Evolutionary conservation across 2,329 filamentous ascomycete genomes (phyloP).

Genomic region (Sarocladium brachiariae): DNA sequence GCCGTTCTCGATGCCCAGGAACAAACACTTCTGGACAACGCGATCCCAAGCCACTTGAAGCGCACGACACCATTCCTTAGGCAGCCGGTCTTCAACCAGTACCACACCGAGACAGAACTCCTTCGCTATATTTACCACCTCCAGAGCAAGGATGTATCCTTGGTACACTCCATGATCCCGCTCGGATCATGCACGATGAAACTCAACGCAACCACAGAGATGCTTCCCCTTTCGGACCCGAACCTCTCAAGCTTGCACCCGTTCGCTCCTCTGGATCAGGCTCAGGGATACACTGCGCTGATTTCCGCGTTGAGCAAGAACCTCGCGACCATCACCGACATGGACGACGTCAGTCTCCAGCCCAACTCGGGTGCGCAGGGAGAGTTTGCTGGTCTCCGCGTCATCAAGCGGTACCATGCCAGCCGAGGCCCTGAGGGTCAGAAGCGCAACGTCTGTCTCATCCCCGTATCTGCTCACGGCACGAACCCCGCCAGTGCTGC

Average conservation of each 20-base stretch:
- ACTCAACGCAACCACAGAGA: constrained; percentile 88
- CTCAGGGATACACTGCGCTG: constrained; percentile 62
- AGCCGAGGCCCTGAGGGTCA: constrained; percentile 33
- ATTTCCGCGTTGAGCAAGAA: constrained; percentile 68
- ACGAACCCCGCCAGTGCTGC: constrained; percentile 93
- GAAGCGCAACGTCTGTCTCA: constrained; percentile 85
- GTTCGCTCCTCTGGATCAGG: constrained; percentile 58
- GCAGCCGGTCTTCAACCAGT: constrained; percentile 88
- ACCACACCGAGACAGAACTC: constrained; percentile 93
- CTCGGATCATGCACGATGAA: constrained; percentile 98
- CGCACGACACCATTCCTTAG: constrained; percentile 72
- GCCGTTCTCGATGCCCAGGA: constrained; percentile 21
- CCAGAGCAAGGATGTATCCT: constrained; percentile 87
- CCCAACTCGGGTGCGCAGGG: constrained; percentile 96
- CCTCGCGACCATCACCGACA: constrained; percentile 77
- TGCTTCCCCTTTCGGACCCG: constrained; percentile 59
- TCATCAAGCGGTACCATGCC: constrained; percentile 75
- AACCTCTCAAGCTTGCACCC: constrained; percentile 63
- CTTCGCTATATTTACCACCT: constrained; percentile 90
- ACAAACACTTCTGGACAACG: constrained; percentile 26
- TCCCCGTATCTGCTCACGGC: constrained; percentile 90
- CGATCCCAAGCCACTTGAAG: constrained; percentile 53
- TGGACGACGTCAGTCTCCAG: constrained; percentile 83
- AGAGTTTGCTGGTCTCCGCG: constrained; percentile 83
- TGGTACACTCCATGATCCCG: constrained; percentile 96